phyloP scores from a whole-genome alignment of 371 early-diverging fungal species.

The Batrachochytrium dendrobatidis region DNA sequence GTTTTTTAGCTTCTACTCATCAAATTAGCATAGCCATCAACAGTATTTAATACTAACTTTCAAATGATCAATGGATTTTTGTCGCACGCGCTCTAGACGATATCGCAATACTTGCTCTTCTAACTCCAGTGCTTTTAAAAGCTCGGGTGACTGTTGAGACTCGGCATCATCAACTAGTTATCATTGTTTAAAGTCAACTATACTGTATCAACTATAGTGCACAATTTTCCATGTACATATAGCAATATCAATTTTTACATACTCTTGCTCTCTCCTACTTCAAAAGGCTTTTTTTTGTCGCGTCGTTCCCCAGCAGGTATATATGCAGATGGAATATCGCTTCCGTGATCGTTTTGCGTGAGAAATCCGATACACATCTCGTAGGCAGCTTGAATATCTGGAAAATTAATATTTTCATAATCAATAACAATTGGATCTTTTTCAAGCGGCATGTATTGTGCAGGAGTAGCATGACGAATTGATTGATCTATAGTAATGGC shows the following conservation, averaged over 20 bases:
- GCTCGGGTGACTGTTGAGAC: slow-evolving; percentile 30
- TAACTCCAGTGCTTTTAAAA: slow-evolving; percentile 26
- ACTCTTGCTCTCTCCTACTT: neutral
- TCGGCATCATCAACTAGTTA: slow-evolving; percentile 28
- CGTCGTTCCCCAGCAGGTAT: slow-evolving; percentile 1
- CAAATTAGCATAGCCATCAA: neutral
- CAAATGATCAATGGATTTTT: slow-evolving; percentile 29
- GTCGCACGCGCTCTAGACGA: slow-evolving; percentile 33
- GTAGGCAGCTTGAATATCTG: slow-evolving; percentile 30
- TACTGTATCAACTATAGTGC: neutral
- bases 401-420: slow-evolving; percentile 23
- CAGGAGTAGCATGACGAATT: neutral
- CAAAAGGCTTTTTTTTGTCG: neutral
- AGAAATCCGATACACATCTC: slow-evolving; percentile 21
- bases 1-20: slow-evolving; percentile 22
- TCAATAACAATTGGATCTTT: slow-evolving; percentile 26
- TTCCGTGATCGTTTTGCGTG: slow-evolving; percentile 17
- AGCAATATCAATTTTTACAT: neutral
- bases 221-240: neutral
- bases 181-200: neutral
- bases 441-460: slow-evolving; percentile 2
- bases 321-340: neutral
- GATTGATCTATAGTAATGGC: neutral
- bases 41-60: slow-evolving; percentile 16
- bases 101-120: slow-evolving; percentile 33